Base-by-base conservation (phyloP, 768 basidiomycete genomes). In the Termitomyces sp. region DNA sequence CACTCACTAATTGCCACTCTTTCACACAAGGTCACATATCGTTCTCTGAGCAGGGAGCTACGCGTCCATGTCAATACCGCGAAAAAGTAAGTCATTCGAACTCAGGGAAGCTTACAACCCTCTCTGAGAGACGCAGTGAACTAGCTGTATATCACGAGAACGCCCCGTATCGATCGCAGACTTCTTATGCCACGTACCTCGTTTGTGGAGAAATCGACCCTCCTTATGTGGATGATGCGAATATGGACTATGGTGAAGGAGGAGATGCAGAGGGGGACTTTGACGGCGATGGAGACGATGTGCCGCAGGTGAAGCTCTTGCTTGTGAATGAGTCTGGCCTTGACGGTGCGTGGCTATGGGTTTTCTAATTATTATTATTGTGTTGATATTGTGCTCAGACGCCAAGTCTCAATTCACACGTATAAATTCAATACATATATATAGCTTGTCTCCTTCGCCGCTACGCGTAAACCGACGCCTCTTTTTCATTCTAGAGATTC, bases 61-160 rank as follows among this genome's bases (percentile, higher is more conserved):
- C 76, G 76, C 0, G 76, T 92, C 53, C 86, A 92, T 64, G 89
- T 92, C 64, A 89, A 91, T 68, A 72, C 72, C 37, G 90, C 91
- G 20, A 93, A 92, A 68, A 87, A 85, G 91, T 92, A 59, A 64
- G 79, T 50, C 18, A n/a, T 29, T 27, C 12, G n/a, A 37, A 26
- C 5, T 29, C 8, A 12, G 26, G 29, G n/a, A 9, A 41, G 14
- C 27, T 39, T 39, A 18, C 41, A 29, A 9, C 57, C 24, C 6
- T 6, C 16, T 58, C 27, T 44, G 39, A 32, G 13, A 52, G 18
- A 37, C 12, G 8, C 63, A 92, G 91, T 64, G 85, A 87, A 64
- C 78, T 93, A 8, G 81, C 81, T 16, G 65, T 67, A 1, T 92
- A 83, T 63, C 77, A 85, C 64, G 72, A 76, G 8, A 72, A 77